Evolutionary conservation across 2,329 filamentous ascomycete species (phyloP).

Genomic region (Neobulgaria alba): DNA sequence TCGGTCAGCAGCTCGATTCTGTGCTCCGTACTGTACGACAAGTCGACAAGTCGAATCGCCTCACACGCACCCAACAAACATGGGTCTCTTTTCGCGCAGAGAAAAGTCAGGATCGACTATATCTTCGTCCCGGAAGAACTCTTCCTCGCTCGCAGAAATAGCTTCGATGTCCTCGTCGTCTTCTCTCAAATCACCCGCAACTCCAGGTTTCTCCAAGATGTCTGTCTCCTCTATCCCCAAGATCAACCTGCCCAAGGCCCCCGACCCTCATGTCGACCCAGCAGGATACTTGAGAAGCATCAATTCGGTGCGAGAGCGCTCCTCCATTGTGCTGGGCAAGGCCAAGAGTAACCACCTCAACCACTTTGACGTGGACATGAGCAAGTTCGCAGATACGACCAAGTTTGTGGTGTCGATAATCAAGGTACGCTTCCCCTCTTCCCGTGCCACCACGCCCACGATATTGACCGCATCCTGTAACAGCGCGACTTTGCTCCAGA

Average conservation of each 20-base stretch:
- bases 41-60: no score
- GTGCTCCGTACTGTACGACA: no score
- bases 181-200: constrained; percentile 24
- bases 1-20: no score
- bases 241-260: constrained; percentile 72
- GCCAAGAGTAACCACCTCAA: constrained; percentile 59
- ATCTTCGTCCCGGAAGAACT: constrained; percentile 20
- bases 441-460: constrained; percentile 6
- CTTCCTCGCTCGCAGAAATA: constrained; percentile 19
- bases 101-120: constrained; percentile 18
- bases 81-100: constrained; percentile 28
- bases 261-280: constrained; percentile 81
- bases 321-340: constrained; percentile 49
- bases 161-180: constrained; percentile 22
- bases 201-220: constrained; percentile 24
- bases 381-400: constrained; percentile 58
- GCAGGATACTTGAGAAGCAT: constrained; percentile 87
- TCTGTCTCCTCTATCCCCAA: constrained; percentile 50
- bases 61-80: no score
- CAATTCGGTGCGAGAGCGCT: constrained; percentile 74
- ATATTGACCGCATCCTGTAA: constrained; percentile 3
- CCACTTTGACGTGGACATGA: constrained; percentile 64
- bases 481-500: constrained; percentile 63
- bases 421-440: constrained; percentile 7
- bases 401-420: constrained; percentile 43